Conservation (phyloP, 768 basidiomycete species). For the Dentipellis fragilis region DNA sequence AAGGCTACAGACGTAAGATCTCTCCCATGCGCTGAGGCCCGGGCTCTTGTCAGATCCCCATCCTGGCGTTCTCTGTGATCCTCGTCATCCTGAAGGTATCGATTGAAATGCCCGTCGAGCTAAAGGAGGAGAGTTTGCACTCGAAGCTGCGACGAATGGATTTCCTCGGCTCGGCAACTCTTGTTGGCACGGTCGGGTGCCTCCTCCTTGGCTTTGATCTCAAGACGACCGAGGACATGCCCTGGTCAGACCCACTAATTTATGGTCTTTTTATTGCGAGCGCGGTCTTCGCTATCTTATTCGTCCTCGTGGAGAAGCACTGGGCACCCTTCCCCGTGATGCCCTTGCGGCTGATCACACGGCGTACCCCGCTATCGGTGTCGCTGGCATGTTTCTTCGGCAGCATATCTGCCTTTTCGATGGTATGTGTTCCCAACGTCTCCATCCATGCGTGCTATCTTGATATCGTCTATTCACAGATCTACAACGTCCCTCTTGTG, state of each 20-base stretch:
- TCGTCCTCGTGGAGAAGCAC: constrained; percentile 71
- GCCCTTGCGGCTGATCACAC: constrained; percentile 70
- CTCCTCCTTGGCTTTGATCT: constrained; percentile 70
- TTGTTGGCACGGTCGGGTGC: constrained; percentile 60
- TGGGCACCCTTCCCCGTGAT: constrained; percentile 82
- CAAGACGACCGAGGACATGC: constrained; percentile 67
- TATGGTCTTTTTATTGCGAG: constrained; percentile 54
- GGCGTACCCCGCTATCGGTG: constrained; percentile 74
- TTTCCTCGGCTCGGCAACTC: constrained; percentile 71
- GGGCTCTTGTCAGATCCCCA: constrained; percentile 46
- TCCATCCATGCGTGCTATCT: not conserved
- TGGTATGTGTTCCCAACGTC: constrained; percentile 33
- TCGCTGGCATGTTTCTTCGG: constrained; percentile 71
- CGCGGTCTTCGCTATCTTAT: constrained; percentile 40
- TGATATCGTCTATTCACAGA: constrained; percentile 21
- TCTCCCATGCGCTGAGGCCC: no score
- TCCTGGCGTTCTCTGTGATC: constrained; percentile 60
- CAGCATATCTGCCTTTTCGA: constrained; percentile 73
- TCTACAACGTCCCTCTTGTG: constrained; percentile 82
- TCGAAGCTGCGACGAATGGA: constrained; percentile 76
- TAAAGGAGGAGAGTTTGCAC: constrained; percentile 45
- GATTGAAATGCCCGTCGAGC: constrained; percentile 59
- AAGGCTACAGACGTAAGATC: constrained; percentile 11
- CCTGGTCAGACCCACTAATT: constrained; percentile 69
- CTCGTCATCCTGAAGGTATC: constrained; percentile 72